A percentile compares a stretch with the other conserved stretches of the same genome.
These are phyloP conservation scores for Monosporascus cannonballus DNA, from an alignment of 2,329 filamentous ascomycete species.

Conservation along the genomic window DNA sequence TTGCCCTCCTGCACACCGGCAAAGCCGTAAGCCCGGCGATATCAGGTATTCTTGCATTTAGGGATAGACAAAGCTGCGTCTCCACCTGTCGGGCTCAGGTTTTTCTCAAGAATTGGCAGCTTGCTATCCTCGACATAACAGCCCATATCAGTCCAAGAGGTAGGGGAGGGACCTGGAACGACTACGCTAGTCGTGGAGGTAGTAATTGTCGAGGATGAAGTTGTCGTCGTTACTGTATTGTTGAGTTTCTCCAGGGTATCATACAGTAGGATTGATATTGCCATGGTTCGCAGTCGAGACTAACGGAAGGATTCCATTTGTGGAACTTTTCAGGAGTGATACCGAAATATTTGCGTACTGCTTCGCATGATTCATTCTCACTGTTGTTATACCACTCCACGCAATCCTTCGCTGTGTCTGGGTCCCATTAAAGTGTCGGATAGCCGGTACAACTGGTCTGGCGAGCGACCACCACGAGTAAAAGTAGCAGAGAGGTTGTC, in stretches of 20 bases:
- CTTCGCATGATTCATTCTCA: too few relatives aligned
- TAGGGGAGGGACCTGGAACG: conserved; percentile 15
- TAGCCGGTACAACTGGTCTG: too few relatives aligned
- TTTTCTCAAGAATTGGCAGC: conserved; percentile 24
- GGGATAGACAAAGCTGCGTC: conserved; percentile 24
- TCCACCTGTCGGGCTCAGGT: conserved; percentile 18
- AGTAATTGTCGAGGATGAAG: conserved; percentile 4
- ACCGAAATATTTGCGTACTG: too few relatives aligned
- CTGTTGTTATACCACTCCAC: too few relatives aligned
- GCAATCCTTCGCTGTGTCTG: too few relatives aligned
- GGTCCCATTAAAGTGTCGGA: too few relatives aligned
- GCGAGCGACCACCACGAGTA: too few relatives aligned
- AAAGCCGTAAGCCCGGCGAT: conserved; percentile 27
- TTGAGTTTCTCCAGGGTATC: conserved; percentile 10
- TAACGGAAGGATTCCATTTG: too few relatives aligned
- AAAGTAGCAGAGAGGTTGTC: too few relatives aligned
- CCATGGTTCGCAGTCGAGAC: too few relatives aligned
- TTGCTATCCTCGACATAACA: conserved; percentile 33
- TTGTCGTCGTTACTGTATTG: conserved; percentile 3
- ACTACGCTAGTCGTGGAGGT: conserved; percentile 6
- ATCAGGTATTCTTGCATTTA: conserved; percentile 31
- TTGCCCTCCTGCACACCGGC: conserved; percentile 32
- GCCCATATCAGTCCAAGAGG: conserved; percentile 23
- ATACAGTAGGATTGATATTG: conserved; percentile 17
- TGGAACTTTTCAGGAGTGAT: too few relatives aligned